These are phyloP conservation scores for Tetracladium marchalianum DNA, from an alignment of 495 filamentous ascomycete genomes.

Conservation along the genomic window DNA sequence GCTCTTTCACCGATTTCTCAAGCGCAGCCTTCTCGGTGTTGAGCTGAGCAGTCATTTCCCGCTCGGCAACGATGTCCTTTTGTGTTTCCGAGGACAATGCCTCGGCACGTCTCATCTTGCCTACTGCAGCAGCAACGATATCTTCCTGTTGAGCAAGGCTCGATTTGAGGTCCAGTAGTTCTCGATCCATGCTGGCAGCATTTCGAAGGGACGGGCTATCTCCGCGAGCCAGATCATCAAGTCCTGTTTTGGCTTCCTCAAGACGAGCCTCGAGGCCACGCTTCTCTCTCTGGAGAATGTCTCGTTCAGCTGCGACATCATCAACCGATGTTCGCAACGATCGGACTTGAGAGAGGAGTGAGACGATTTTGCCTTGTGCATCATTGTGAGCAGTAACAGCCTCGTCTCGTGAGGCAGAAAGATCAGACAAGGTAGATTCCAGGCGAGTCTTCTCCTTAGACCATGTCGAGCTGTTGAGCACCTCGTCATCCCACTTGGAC, in stretches of 20 bases:
- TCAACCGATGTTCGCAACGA: slow-evolving; percentile 75
- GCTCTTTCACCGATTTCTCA: slow-evolving; percentile 85
- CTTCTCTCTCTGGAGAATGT: slow-evolving; percentile 81
- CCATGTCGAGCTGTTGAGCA: slow-evolving; percentile 96
- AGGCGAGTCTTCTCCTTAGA: slow-evolving; percentile 93
- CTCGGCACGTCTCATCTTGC: slow-evolving; percentile 97
- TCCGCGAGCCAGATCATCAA: slow-evolving; percentile 83
- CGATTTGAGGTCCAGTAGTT: slow-evolving; percentile 84
- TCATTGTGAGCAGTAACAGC: slow-evolving; percentile 90
- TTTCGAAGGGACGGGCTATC: slow-evolving; percentile 88
- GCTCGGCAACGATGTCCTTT: slow-evolving; percentile 86
- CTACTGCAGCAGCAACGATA: slow-evolving; percentile 82
- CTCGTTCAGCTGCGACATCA: slow-evolving; percentile 76
- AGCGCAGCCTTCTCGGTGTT: slow-evolving; percentile 87
- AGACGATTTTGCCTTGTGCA: slow-evolving; percentile 83
- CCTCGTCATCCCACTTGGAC: slow-evolving; percentile 97
- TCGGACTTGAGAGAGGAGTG: slow-evolving; percentile 84
- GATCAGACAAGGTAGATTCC: slow-evolving; percentile 82
- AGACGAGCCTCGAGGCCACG: slow-evolving; percentile 79
- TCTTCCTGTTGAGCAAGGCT: slow-evolving; percentile 89
- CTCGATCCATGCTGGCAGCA: slow-evolving; percentile 80
- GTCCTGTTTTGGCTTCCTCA: slow-evolving; percentile 74
- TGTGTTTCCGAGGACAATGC: slow-evolving; percentile 81
- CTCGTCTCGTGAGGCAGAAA: slow-evolving; percentile 84
- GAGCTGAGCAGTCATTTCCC: slow-evolving; percentile 71